Percentiles rank a stretch among this genome's conserved stretches.
phyloP scores from a whole-genome alignment of 2,329 filamentous ascomycete species.

The Penicillium sp. region DNA sequence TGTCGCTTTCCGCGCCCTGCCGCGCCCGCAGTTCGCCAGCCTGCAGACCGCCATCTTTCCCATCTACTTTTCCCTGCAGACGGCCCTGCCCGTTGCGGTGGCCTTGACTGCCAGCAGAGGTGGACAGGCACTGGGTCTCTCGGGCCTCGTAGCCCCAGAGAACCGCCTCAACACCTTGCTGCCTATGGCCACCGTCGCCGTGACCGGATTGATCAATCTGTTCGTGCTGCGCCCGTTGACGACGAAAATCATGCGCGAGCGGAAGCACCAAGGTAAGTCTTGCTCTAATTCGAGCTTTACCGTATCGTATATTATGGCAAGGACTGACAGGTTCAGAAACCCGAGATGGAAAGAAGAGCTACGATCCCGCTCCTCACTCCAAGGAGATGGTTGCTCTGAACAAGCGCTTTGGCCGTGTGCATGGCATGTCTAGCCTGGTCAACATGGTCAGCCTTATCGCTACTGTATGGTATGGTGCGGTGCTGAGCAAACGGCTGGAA shows the following conservation, averaged over 20 bases:
- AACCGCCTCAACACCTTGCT: constrained; percentile 65
- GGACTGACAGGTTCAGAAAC: constrained; percentile 57
- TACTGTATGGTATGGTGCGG: constrained; percentile 73
- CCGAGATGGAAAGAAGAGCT: constrained; percentile 83
- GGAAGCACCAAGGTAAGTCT: constrained; percentile 73
- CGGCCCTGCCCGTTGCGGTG: constrained; percentile 68
- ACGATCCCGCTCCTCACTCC: constrained; percentile 75
- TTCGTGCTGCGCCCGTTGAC: constrained; percentile 72
- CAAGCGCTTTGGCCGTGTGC: constrained; percentile 72
- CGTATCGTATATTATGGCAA: not conserved
- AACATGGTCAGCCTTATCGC: constrained; percentile 71
- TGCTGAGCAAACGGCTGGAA: constrained; percentile 62
- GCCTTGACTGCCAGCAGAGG: constrained; percentile 77
- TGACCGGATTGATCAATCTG: constrained; percentile 70
- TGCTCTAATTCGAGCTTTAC: not conserved
- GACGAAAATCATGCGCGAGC: constrained; percentile 68
- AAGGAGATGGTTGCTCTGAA: constrained; percentile 80
- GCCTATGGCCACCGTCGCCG: constrained; percentile 68
- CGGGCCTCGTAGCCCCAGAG: constrained; percentile 47
- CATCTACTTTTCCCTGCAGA: constrained; percentile 84
- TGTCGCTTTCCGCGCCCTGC: constrained; percentile 72
- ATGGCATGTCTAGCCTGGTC: constrained; percentile 76
- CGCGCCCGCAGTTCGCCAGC: constrained; percentile 74
- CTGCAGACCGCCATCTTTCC: constrained; percentile 76
- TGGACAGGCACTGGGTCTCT: constrained; percentile 28